Evolutionary conservation across 2,329 filamentous ascomycete genomes (phyloP).

Genomic region (Sordariomycetes sp.): DNA sequence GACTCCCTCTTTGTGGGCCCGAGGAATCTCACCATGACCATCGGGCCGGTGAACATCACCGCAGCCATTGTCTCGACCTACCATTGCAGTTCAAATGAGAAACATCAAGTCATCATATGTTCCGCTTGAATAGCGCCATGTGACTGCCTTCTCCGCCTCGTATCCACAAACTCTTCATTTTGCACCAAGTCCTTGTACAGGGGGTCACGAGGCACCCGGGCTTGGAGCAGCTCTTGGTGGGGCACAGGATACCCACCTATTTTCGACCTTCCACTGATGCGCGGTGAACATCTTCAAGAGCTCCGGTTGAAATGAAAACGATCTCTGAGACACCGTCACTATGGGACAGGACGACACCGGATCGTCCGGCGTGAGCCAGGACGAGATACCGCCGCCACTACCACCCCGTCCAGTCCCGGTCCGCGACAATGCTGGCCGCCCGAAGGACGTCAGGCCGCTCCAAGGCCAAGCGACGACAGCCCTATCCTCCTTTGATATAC

Average conservation of each 20-base stretch:
- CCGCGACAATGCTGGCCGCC: conserved; percentile 8
- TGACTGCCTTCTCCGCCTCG: no score
- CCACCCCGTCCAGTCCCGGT: conserved; percentile 34
- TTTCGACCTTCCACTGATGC: neutral
- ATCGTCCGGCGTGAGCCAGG: conserved; percentile 1
- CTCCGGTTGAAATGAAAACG: conserved; percentile 1
- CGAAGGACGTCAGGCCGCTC: conserved; percentile 11
- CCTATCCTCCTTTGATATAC: conserved; percentile 67
- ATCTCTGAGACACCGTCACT: neutral
- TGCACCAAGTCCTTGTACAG: no score
- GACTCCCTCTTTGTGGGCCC: neutral
- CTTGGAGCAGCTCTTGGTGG: no score
- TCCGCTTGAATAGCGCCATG: no score
- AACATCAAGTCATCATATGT: no score
- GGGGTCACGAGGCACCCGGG: no score
- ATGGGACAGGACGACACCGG: conserved; percentile 3
- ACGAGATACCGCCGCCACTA: conserved; percentile 36
- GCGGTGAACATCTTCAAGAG: neutral
- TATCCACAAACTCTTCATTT: no score
- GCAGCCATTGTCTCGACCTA: no score
- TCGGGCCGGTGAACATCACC: no score
- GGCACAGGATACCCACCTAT: no score
- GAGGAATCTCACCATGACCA: neutral
- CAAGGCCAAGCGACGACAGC: conserved; percentile 70
- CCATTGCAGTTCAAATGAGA: no score